Base-by-base conservation (phyloP, 805 yeast genomes). In the Lachancea fermentati region DNA sequence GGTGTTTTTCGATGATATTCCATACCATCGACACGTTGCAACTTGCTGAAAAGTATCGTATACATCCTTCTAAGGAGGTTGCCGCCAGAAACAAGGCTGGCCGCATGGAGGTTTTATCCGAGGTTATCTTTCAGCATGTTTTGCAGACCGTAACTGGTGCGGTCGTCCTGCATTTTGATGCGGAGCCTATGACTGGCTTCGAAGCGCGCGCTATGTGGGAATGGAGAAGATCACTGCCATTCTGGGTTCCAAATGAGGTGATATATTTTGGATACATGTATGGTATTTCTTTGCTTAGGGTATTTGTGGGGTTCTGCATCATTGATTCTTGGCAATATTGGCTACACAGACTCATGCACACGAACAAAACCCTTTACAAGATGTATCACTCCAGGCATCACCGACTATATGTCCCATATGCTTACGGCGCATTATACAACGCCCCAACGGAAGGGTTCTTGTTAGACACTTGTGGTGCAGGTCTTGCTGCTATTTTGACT, bases 291-390 rank as follows among this genome's bases (percentile, higher is more conserved):
- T 32, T 66, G 1, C 19, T 76, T n/a, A 79, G 78, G 49, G 62
- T 87, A 24, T 36, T 65, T 11, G 34, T 70, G 22, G 96, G 94
- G 2, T 81, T 88, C 55, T 57, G 78, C 37, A 67, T 93, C 47
- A 75, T 93, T 52, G 98, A 93, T 61, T 74, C 95, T 3, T 93
- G 98, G 98, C 98, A 93, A 66, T 93, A 85, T 63, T 78, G 79
- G 71, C 69, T 89, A 47, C 98, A 93, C 62, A 74, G 96, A 46
- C 59, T 73, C 48, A 89, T 93, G 97, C 98, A 93, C 60, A 55
- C 72, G 58, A 85, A 85, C 72, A 81, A 79, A 58, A 66, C 71
- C 41, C 67, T 89, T 36, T 93, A 93, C 73, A 76, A 74, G 47
- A 67, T 78, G 39, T 85, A 86, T 71, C 98, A 93, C 63, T 87